These are phyloP conservation scores for Taxillus chinensis DNA, from an alignment of 164 flowering plant species.

Conservation along the genomic window DNA sequence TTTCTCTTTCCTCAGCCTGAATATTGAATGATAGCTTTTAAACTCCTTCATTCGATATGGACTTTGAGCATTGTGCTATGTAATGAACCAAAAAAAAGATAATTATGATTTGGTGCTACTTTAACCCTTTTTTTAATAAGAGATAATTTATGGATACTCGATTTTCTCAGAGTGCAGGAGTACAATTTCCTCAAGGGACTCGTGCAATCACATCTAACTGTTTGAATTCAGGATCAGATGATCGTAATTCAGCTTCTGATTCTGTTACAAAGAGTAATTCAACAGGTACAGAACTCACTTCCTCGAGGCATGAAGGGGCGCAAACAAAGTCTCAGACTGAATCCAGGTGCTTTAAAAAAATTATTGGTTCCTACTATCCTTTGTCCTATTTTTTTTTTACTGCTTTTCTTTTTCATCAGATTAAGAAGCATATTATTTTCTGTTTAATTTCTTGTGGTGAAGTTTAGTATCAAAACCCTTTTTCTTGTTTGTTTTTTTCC, in stretches of 20 bases:
- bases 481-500: too few species aligned
- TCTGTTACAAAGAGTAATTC: constrained; percentile 2
- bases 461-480: too few species aligned
- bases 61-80: too few species aligned
- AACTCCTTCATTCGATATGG: too few species aligned
- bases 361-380: too few species aligned
- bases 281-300: constrained; percentile 22
- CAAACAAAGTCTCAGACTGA: constrained; percentile 44
- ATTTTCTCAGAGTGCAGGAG: constrained; percentile 66
- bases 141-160: background rate
- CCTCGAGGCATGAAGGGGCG: constrained; percentile 28
- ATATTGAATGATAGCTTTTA: too few species aligned
- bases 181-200: constrained; percentile 66
- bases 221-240: constrained; percentile 15
- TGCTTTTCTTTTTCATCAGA: background rate
- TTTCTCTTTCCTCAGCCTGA: too few species aligned
- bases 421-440: background rate
- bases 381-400: too few species aligned
- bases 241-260: constrained; percentile 16
- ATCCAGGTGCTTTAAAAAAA: constrained; percentile 44
- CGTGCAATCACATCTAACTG: constrained; percentile 20
- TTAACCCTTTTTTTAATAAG: background rate
- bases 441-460: too few species aligned
- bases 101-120: too few species aligned
- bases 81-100: too few species aligned